Evolutionary conservation across 78 protist species (phyloP), one percentile per base, ranked within the genome.

Genomic region (Pelomyxa schiedti): DNA sequence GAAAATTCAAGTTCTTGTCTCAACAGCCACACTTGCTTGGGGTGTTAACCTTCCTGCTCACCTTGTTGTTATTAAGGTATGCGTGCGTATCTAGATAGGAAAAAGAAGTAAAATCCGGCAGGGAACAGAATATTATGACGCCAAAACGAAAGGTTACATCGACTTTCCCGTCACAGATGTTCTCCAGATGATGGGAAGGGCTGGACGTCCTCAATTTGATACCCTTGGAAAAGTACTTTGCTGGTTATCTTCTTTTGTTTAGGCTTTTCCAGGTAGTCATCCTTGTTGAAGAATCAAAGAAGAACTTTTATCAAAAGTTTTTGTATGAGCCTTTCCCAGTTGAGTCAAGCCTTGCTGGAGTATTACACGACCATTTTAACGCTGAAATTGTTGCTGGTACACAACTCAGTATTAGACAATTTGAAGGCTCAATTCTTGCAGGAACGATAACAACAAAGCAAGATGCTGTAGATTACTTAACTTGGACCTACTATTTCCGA

Each of bases 171-270:
- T 97, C 39, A 94, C 99, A 4, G 99, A 97, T 66, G 93, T 98
- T 29, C 89, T 98, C 35, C 99, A 98, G 84, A 98, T 98, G 99
- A 96, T 93, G 85, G 99, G 99, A 28, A 87, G 99, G 8, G 99
- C 99, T 0, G 99, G 99, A n/a, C 78, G 99, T 24, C 98, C 98
- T n/a, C 99, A 96, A 75, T 96, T 79, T 75, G 99, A 98, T 69
- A 78, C 75, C 24, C 66, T 42, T 28, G 97, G 94, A 29, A 76
- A 78, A 5, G 88, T n/a, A 24, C 36, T 52, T 52, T n/a, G 99
- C 99, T 0, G 99, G 99, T n/a, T 77, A 98, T 24, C 98, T 98
- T n/a, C 99, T 95, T 75, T 96, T 79, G 76, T 99, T 97, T 69
- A 78, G 74, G 24, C 66, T 42, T 28, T 95, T 93, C 32, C 73